Percentiles rank a stretch among this genome's conserved stretches.
Evolutionary conservation across 2,329 filamentous ascomycete species (phyloP).

Genomic region (Pyricularia pennisetigena): DNA sequence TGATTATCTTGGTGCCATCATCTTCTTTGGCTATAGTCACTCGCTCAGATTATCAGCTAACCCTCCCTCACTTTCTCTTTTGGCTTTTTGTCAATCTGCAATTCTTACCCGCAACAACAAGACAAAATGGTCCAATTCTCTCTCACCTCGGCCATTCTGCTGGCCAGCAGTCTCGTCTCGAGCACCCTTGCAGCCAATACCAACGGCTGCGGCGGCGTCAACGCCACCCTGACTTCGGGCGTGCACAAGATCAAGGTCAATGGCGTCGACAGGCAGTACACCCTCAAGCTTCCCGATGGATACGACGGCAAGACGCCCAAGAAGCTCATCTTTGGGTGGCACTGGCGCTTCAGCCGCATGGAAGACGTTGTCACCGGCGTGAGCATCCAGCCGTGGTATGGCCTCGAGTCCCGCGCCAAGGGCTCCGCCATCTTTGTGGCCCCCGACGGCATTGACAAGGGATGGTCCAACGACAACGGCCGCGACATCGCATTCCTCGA

Average conservation of each 20-base stretch:
- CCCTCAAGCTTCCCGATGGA: neutral
- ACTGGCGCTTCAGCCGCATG: slow-evolving; percentile 29
- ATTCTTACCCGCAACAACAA: neutral
- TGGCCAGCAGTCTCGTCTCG: neutral
- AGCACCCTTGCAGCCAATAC: neutral
- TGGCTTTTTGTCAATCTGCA: neutral
- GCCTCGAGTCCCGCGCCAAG: slow-evolving; percentile 23
- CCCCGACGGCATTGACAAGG: slow-evolving; percentile 29
- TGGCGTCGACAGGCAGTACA: slow-evolving; percentile 1
- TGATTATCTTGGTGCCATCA: neutral
- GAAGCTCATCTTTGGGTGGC: slow-evolving; percentile 28
- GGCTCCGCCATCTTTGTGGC: slow-evolving; percentile 29
- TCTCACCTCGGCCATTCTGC: neutral
- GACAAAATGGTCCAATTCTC: neutral
- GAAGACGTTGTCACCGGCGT: slow-evolving; percentile 22
- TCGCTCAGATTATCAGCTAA: neutral
- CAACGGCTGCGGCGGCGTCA: neutral
- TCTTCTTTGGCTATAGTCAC: neutral
- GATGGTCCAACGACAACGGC: slow-evolving; percentile 30
- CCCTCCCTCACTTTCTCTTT: neutral
- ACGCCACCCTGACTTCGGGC: neutral
- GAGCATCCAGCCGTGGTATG: slow-evolving; percentile 23
- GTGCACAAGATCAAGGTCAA: neutral
- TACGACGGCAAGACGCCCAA: slow-evolving; percentile 3
- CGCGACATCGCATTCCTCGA: slow-evolving; percentile 30